A percentile compares a stretch with the other conserved stretches of the same genome.
Conservation (phyloP, 2,329 filamentous ascomycete genomes). For the Curvularia hawaiiensis region DNA sequence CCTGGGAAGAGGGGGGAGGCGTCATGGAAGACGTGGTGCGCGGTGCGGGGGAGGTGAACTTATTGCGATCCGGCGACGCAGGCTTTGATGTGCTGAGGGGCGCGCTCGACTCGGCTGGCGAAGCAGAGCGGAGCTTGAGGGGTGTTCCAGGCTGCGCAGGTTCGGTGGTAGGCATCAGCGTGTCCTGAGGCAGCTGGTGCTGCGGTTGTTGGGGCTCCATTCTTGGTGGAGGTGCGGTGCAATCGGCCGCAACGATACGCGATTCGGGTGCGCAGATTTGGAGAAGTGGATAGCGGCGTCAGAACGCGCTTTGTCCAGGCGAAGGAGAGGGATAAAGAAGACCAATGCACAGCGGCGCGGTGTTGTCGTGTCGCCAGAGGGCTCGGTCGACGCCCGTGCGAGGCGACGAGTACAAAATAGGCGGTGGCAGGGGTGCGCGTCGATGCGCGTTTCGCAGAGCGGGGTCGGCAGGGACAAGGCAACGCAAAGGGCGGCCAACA, state of each 20-base stretch:
- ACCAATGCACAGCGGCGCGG: background rate
- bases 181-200: slow-evolving; percentile 34
- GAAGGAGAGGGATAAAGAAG: slow-evolving; percentile 3
- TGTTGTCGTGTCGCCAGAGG: background rate
- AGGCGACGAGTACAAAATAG: slow-evolving; percentile 16
- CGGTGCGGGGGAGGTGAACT: slow-evolving; percentile 49
- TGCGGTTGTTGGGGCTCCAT: slow-evolving; percentile 38
- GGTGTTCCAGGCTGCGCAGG: slow-evolving; percentile 36
- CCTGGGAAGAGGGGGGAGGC: slow-evolving; percentile 67
- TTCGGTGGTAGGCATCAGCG: slow-evolving; percentile 42
- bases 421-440: slow-evolving; percentile 26
- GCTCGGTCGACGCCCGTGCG: slow-evolving; percentile 8
- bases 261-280: slow-evolving; percentile 32
- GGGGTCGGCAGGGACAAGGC: slow-evolving; percentile 21
- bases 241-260: slow-evolving; percentile 26
- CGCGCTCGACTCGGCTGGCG: slow-evolving; percentile 26
- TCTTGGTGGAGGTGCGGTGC: slow-evolving; percentile 29
- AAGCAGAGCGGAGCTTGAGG: slow-evolving; percentile 27
- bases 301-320: slow-evolving; percentile 11
- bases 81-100: slow-evolving; percentile 25
- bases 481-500: slow-evolving; percentile 9
- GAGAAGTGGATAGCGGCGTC: background rate
- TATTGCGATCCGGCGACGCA: slow-evolving; percentile 34
- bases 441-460: slow-evolving; percentile 23
- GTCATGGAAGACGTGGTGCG: slow-evolving; percentile 61